Percentiles rank a stretch among this genome's conserved stretches.
Evolutionary conservation across 306 rosid species (phyloP).

Genomic region (Gastrolobium villosum): DNA sequence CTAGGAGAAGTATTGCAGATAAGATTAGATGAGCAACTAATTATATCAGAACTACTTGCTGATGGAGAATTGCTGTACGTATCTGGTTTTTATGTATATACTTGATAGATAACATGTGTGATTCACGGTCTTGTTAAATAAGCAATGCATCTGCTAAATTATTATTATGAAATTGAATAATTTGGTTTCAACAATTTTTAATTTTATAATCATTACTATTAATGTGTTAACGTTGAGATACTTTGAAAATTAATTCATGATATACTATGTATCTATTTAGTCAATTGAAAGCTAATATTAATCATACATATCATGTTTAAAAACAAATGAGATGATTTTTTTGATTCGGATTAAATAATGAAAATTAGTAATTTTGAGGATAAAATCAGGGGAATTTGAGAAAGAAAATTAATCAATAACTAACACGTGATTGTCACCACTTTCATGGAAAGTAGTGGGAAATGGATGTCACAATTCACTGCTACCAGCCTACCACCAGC

Average conservation of each 20-base stretch:
- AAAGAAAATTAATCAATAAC: neutral
- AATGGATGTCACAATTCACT: too few species aligned
- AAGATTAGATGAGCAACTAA: constrained; percentile 54
- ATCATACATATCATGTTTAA: neutral
- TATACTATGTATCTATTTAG: neutral
- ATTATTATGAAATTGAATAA: neutral
- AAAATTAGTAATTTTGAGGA: neutral
- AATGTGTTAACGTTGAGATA: neutral
- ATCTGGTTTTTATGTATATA: neutral
- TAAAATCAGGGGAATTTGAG: neutral
- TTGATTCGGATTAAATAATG: neutral
- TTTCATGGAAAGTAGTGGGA: neutral
- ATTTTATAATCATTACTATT: neutral
- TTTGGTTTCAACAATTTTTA: neutral
- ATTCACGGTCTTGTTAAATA: neutral
- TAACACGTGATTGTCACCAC: neutral
- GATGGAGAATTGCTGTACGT: constrained; percentile 69
- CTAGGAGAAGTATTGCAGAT: constrained; percentile 66
- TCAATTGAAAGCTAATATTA: neutral
- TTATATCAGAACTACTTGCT: constrained; percentile 61
- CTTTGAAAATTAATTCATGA: neutral
- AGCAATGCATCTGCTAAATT: too few species aligned
- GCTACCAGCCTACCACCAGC: too few species aligned
- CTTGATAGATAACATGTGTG: neutral
- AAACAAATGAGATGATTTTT: neutral